A percentile compares a stretch with the other conserved stretches of the same genome.
phyloP scores from a whole-genome alignment of 78 protist species.

The Dictyostelium citrinum region DNA sequence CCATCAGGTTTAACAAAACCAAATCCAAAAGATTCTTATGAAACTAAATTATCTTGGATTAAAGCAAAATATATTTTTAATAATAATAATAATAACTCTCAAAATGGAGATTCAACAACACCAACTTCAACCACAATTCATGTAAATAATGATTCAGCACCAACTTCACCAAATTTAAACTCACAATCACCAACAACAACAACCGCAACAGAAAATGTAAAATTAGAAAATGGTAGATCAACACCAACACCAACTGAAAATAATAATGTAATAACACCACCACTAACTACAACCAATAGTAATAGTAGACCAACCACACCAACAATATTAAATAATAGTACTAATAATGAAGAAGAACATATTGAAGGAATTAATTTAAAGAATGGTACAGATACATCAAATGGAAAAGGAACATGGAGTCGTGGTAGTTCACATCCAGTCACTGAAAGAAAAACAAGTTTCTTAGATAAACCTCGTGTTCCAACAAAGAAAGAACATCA shows the following conservation, averaged over 20 bases:
- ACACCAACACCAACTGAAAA: neutral
- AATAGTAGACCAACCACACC: neutral
- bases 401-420: constrained; percentile 41
- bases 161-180: constrained; percentile 2
- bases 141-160: neutral
- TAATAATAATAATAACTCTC: neutral
- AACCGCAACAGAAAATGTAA: neutral
- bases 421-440: neutral
- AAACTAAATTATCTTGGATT: constrained; percentile 45
- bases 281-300: neutral
- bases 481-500: constrained; percentile 30
- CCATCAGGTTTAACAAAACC: constrained; percentile 17
- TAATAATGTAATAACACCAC: neutral
- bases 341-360: neutral
- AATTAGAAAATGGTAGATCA: neutral
- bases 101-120: neutral
- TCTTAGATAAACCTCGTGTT: constrained; percentile 13
- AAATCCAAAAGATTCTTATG: constrained; percentile 31
- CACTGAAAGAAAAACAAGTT: constrained; percentile 4
- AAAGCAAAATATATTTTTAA: constrained; percentile 27
- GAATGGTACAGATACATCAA: neutral
- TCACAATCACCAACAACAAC: neutral
- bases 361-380: neutral
- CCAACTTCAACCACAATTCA: neutral
- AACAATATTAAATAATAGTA: neutral